These are phyloP conservation scores for Citrullus colocynthis DNA, from an alignment of 306 rosid species.

Conservation along the genomic window DNA sequence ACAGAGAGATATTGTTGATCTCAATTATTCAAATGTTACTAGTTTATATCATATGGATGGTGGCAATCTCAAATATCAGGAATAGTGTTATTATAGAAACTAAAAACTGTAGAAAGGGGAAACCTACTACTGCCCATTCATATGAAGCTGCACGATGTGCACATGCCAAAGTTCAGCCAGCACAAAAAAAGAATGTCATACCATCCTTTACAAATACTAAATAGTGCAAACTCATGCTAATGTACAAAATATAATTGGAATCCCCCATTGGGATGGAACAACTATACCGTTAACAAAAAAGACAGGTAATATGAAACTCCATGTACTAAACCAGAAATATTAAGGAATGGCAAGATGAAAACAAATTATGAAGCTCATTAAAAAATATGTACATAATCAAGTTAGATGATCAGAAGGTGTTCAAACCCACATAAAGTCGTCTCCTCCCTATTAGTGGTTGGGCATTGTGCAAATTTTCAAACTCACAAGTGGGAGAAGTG, in stretches of 20 bases:
- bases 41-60: neutral
- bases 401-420: neutral
- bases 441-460: neutral
- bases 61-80: neutral
- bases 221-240: neutral
- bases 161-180: neutral
- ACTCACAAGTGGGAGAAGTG: neutral
- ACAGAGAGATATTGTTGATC: neutral
- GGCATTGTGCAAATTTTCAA: neutral
- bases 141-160: neutral
- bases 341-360: neutral
- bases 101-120: neutral
- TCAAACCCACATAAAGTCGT: neutral
- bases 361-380: neutral
- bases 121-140: neutral
- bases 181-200: neutral
- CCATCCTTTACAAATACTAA: neutral
- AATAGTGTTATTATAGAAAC: neutral
- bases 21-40: neutral
- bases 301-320: neutral
- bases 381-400: neutral
- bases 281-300: no score
- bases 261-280: no score
- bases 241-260: neutral
- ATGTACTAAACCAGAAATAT: neutral